Percentiles rank a stretch among this genome's conserved stretches.
Conservation (phyloP, 495 filamentous ascomycete species). For the Aspergillus sparsus region DNA sequence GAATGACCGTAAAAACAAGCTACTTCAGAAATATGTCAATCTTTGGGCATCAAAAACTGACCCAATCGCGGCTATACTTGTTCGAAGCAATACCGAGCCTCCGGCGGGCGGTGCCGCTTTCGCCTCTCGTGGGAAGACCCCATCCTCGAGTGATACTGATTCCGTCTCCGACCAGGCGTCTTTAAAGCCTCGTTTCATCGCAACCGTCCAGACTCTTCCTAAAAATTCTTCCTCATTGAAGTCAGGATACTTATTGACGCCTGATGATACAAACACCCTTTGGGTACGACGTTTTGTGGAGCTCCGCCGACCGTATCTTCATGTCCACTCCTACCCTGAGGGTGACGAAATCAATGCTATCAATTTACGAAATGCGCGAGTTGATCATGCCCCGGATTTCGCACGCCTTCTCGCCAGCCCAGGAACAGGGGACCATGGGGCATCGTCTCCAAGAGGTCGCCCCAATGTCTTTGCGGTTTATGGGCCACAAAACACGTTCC, state of each 20-base stretch:
- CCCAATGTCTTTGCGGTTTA: conserved; percentile 90
- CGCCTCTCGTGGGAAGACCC: conserved; percentile 31
- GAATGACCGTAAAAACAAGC: conserved; percentile 52
- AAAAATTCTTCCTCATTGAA: conserved; percentile 78
- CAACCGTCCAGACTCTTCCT: conserved; percentile 67
- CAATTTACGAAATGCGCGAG: conserved; percentile 77
- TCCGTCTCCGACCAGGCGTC: conserved; percentile 32
- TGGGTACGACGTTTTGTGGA: conserved; percentile 95
- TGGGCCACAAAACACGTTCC: conserved; percentile 86
- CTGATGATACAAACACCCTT: conserved; percentile 65
- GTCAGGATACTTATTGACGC: conserved; percentile 79
- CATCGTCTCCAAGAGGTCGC: conserved; percentile 53
- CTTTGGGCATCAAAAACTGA: conserved; percentile 81
- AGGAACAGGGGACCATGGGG: conserved; percentile 32
- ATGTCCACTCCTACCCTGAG: conserved; percentile 78
- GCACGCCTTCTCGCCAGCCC: conserved; percentile 67
- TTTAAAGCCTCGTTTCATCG: conserved; percentile 59
- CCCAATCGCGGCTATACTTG: conserved; percentile 68
- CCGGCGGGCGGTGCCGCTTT: conserved; percentile 65
- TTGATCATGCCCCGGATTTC: conserved; percentile 87
- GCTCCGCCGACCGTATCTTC: conserved; percentile 86
- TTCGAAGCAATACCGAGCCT: conserved; percentile 73
- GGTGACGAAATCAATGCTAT: conserved; percentile 90
- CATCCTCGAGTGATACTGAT: conserved; percentile 26
- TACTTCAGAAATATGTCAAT: conserved; percentile 70